Percentiles rank a stretch among this genome's conserved stretches.
Conservation (phyloP, 1,284 basidiomycete species). For the Naganishia liquefaciens region DNA sequence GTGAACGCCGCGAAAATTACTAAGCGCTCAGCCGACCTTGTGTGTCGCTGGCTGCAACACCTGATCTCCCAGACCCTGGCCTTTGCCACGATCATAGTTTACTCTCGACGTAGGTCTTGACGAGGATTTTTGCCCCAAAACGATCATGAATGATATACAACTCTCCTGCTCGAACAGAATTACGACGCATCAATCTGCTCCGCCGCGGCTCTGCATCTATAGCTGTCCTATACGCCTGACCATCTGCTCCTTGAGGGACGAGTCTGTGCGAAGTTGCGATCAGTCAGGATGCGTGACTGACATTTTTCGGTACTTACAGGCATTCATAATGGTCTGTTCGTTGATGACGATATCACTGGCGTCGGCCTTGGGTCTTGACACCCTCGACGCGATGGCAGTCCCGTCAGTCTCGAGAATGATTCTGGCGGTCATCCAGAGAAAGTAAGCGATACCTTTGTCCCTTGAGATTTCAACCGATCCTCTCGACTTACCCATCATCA, state of each 20-base stretch:
- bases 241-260: slow-evolving; percentile 80
- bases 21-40: too few relatives aligned
- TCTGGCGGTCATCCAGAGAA: slow-evolving; percentile 55
- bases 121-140: not conserved
- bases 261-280: slow-evolving; percentile 55
- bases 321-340: slow-evolving; percentile 91
- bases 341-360: slow-evolving; percentile 97
- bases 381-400: slow-evolving; percentile 89
- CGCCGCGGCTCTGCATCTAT: slow-evolving; percentile 40
- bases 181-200: not conserved
- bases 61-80: too few relatives aligned
- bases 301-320: slow-evolving; percentile 56
- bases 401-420: slow-evolving; percentile 97
- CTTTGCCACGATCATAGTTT: too few relatives aligned
- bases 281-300: not conserved
- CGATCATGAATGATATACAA: slow-evolving; percentile 16
- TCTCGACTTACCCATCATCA: slow-evolving; percentile 84
- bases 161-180: not conserved
- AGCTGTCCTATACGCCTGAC: slow-evolving; percentile 65
- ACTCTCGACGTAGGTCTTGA: too few relatives aligned
- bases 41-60: too few relatives aligned
- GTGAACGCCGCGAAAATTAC: too few relatives aligned
- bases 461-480: not conserved
- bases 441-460: slow-evolving; percentile 1
- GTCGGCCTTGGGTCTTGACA: slow-evolving; percentile 88